Conservation (phyloP, 495 filamentous ascomycete genomes). For the Melanomma pulvis-pyrius region DNA sequence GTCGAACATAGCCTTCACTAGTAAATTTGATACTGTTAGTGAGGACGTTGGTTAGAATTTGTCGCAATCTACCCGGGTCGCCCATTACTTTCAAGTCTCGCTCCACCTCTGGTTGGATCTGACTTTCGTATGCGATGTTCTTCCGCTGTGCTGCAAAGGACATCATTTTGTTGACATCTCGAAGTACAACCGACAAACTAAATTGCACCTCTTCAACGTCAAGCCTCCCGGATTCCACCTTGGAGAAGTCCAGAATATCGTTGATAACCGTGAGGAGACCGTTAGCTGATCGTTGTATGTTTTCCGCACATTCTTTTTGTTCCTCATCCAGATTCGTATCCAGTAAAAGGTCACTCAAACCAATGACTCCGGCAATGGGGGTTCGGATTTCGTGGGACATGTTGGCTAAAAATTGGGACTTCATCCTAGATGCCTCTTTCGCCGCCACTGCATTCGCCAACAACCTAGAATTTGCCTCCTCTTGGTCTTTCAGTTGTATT, state of each 20-base stretch:
- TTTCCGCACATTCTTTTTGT: conserved; percentile 73
- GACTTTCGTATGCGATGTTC: conserved; percentile 42
- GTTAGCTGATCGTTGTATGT: conserved; percentile 79
- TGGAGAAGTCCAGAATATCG: conserved; percentile 86
- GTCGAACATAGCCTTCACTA: conserved; percentile 65
- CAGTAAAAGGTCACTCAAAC: conserved; percentile 47
- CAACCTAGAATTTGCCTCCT: conserved; percentile 63
- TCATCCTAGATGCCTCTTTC: conserved; percentile 70
- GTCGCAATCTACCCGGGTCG: conserved; percentile 76
- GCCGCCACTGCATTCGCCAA: conserved; percentile 67
- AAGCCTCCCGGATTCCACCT: conserved; percentile 75
- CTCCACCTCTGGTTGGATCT: conserved; percentile 36
- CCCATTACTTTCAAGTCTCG: conserved; percentile 58
- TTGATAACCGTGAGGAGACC: conserved; percentile 86
- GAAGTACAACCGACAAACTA: conserved; percentile 69
- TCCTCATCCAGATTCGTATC: conserved; percentile 68
- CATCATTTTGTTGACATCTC: conserved; percentile 70
- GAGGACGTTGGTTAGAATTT: conserved; percentile 84
- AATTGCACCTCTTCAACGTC: conserved; percentile 82
- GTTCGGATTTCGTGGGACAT: conserved; percentile 93
- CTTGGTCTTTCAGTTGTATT: conserved; percentile 57
- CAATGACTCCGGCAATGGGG: conserved; percentile 59
- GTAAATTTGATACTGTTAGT: conserved; percentile 92
- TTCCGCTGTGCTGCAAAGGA: conserved; percentile 48
- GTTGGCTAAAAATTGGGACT: conserved; percentile 71